Base-by-base conservation (phyloP, 208 protist species). In the Crithidia sp. region DNA sequence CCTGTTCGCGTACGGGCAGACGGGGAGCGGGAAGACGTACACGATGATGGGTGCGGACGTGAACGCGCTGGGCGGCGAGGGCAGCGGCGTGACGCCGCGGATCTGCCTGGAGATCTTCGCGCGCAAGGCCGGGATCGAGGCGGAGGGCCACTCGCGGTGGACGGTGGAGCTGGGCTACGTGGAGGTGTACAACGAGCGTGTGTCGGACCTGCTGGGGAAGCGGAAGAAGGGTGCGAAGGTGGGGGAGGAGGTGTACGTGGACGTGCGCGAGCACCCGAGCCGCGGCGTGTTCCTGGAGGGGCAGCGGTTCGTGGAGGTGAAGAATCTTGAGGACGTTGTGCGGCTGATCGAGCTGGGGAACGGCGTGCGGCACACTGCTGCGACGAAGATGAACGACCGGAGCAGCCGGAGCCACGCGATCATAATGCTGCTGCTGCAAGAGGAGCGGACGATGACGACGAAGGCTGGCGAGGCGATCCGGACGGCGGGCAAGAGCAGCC, bases 1-100 rank as follows among this genome's bases (percentile, higher is more conserved):
- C 73, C 82, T 98, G 75, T 97, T 97, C 71, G 93, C 94, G n/a
- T 98, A 97, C 78, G 95, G 95, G 39, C 89, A 97, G 66, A 98
- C 93, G 8, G 87, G 87, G 50, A 93, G 91, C 64, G 96, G 96
- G 53, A 98, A 98, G 75, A 98, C 95, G n/a, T 96, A 98, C 87
- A 98, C 96, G 13, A 97, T 98, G 86, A 82, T 94, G 58, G 96
- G 96, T 9, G 78, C 65, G 16, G 68, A 81, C 62, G 68, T 75
- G 64, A 73, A 13, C 61, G 56, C 72, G 52, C 45, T 86, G 2
- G 61, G 60, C 55, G 74, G 65, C 44, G 80, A 67, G 49, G 83
- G 83, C 64, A 69, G 45, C 41, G 91, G 88, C 17, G 87, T 95
- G 52, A 88, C 90, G 65, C 91, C 88, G n/a, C 86, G 88, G 50